Evolutionary conservation across 1,284 basidiomycete species (phyloP), one percentile per base, ranked within the genome.

Genomic region (Ustilago hordei): DNA sequence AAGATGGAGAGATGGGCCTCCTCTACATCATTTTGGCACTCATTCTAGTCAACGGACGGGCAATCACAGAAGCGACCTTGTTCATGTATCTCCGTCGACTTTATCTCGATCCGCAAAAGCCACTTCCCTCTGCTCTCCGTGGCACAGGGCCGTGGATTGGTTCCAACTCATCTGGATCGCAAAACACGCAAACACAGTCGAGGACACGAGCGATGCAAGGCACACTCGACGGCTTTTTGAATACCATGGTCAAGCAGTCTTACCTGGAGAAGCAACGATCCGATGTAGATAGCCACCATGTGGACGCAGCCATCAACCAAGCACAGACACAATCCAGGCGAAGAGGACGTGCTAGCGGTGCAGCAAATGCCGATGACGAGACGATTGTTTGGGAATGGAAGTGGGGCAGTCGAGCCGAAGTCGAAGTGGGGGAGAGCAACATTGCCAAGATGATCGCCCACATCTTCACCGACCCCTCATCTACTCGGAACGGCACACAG

Each of bases 351-450:
- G 12, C 41, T 2, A 64, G 66, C 34, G 69, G 61, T 45, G 62
- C 43, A 0, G 68, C 48, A 2, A 64, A 48, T 19, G 62, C 59
- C 0, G 75, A 65, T 1, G 85, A 83, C 19, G 80, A 82, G 23
- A 48, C 39, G 3, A 59, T 57, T 4, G 52, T 84, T 39, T 76
- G 74, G 74, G 85, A 85, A 50, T 86, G 83, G 81, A 59, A 81
- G 31, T 86, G 86, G 86, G 86, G 86, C 6, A 77, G 81, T 41
- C 55, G 86, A 1, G 78, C 82, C 15, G 83, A 86, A 35, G 69
- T 65, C 28, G 86, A 86, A 61, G 60, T 87, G 4, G 81, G 84
- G 1, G 85, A 86, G 69, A 41, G 62, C 19, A 71, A 76, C 19
- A 80, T 86, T 23, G 86, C 81, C 12, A 58, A 66, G 43, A 81